phyloP scores from a whole-genome alignment of 192 early-diverging fungal species.

The Coemansia aciculifera region DNA sequence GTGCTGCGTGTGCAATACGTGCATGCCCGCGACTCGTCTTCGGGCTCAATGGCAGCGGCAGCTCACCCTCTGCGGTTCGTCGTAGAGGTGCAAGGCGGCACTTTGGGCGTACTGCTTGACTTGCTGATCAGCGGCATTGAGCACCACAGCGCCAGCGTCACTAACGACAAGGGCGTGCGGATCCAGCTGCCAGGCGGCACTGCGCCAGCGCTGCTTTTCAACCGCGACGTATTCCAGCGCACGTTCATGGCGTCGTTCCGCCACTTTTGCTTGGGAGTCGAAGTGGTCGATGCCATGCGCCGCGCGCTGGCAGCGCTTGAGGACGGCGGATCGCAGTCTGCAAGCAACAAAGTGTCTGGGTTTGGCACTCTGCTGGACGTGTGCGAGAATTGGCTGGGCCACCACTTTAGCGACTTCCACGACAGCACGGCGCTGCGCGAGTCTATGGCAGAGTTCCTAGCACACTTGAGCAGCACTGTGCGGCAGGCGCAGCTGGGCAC shows the following conservation, averaged over 20 bases:
- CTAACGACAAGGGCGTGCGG: conserved; percentile 52
- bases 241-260: conserved; percentile 69
- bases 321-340: conserved; percentile 34
- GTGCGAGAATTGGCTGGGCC: conserved; percentile 63
- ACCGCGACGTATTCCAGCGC: conserved; percentile 55
- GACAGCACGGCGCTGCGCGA: conserved; percentile 60
- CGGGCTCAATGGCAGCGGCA: not conserved
- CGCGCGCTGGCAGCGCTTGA: conserved; percentile 17
- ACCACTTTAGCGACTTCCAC: conserved; percentile 64
- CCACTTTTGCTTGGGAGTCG: conserved; percentile 58
- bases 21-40: conserved; percentile 12
- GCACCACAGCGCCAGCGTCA: conserved; percentile 36
- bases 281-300: conserved; percentile 44
- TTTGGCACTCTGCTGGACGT: conserved; percentile 56
- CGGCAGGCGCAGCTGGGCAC: conserved; percentile 3
- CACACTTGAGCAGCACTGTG: conserved; percentile 12
- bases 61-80: conserved; percentile 34
- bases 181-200: conserved; percentile 33
- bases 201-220: conserved; percentile 38
- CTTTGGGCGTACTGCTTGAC: conserved; percentile 58
- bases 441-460: conserved; percentile 49
- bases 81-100: conserved; percentile 67
- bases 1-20: conserved; percentile 50
- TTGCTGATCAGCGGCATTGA: conserved; percentile 62
- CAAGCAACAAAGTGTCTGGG: not conserved